Percentiles rank a stretch among this genome's conserved stretches.
These are phyloP conservation scores for Acanthamoeba healyi DNA, from an alignment of 208 protist genomes.

Conservation along the genomic window DNA sequence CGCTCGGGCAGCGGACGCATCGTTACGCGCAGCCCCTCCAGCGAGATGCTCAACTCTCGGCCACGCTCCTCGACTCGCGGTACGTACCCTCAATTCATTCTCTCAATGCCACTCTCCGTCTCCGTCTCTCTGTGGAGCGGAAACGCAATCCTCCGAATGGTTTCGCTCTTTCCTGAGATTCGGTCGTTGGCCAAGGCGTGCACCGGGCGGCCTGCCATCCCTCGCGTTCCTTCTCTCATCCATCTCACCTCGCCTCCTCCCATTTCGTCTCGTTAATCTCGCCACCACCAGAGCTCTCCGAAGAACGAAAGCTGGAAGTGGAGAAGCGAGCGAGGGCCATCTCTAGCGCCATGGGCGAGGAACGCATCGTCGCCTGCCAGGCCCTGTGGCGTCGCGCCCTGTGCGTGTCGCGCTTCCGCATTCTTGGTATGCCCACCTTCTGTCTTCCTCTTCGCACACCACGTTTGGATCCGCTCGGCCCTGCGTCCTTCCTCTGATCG, in stretches of 20 bases:
- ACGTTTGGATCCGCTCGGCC: not conserved
- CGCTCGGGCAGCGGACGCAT: not conserved
- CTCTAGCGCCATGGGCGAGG: conserved; percentile 42
- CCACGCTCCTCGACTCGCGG: not conserved
- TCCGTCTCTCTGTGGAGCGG: no score
- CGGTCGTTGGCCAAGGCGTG: no score
- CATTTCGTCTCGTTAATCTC: no score
- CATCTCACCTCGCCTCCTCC: not conserved
- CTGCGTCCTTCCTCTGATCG: not conserved
- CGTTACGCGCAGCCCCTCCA: not conserved
- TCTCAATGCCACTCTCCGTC: not conserved
- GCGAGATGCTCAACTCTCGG: not conserved
- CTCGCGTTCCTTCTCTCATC: not conserved
- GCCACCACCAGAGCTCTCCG: not conserved
- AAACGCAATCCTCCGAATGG: no score
- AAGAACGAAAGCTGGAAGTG: not conserved
- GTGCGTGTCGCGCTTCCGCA: conserved; percentile 22
- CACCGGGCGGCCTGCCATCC: no score
- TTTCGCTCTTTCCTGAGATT: no score
- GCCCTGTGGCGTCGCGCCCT: conserved; percentile 51
- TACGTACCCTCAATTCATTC: not conserved
- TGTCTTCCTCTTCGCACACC: not conserved
- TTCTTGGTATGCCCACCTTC: conserved; percentile 3
- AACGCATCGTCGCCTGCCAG: conserved; percentile 43
- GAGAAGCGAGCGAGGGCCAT: not conserved